phyloP scores from a whole-genome alignment of 176 grass and related monocot genomes.

The Oryza brachyantha region DNA sequence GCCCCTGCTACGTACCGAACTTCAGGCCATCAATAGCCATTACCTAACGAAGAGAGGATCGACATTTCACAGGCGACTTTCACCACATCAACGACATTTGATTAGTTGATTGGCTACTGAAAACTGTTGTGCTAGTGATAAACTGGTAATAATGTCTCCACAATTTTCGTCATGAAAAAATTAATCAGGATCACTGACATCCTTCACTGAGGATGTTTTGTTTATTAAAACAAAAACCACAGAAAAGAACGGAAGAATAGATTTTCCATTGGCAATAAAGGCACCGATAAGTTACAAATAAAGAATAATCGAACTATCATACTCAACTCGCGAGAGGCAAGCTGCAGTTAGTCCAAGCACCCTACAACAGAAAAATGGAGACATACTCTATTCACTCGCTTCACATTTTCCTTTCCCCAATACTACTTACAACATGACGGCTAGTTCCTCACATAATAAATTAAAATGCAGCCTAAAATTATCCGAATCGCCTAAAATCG shows the following conservation, averaged over 20 bases:
- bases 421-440: slow-evolving; percentile 45
- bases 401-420: slow-evolving; percentile 39
- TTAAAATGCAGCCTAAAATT: slow-evolving; percentile 32
- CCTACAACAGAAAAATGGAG: slow-evolving; percentile 20
- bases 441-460: slow-evolving; percentile 30
- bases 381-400: slow-evolving; percentile 48
- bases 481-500: slow-evolving; percentile 16
- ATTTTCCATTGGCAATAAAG: slow-evolving; percentile 16
- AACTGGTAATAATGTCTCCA: not conserved
- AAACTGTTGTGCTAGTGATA: not conserved
- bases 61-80: not conserved
- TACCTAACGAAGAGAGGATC: not conserved
- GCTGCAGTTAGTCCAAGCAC: slow-evolving; percentile 18
- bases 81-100: not conserved
- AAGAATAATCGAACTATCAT: slow-evolving; percentile 29
- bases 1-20: no score
- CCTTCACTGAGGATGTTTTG: not conserved
- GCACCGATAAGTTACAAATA: slow-evolving; percentile 30
- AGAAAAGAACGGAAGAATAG: not conserved
- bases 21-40: no score
- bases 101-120: not conserved
- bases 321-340: slow-evolving; percentile 31
- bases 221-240: not conserved
- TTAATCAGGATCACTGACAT: not conserved
- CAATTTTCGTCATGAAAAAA: not conserved